Conservation (phyloP, 352 stramenopile genomes). For the Globisporangium solare region DNA sequence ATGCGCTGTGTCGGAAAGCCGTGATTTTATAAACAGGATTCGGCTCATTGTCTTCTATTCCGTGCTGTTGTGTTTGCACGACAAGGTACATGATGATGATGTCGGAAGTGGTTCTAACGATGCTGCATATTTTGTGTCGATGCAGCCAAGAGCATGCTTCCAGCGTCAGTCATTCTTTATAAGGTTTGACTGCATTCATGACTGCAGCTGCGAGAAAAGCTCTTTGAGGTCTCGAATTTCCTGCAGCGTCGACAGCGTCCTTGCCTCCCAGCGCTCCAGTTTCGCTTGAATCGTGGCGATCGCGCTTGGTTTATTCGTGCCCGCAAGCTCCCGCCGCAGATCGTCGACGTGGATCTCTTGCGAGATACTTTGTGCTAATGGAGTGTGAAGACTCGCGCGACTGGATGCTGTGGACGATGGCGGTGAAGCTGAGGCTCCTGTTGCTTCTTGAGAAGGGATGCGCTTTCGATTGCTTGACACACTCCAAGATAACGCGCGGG, state of each 20-base stretch:
- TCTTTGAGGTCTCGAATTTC: slow-evolving; percentile 73
- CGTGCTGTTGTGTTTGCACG: no score
- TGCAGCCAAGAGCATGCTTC: no score
- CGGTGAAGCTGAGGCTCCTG: neutral
- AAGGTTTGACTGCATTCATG: neutral
- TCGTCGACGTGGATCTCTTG: slow-evolving; percentile 14
- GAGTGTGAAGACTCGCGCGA: slow-evolving; percentile 30
- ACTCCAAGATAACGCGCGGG: slow-evolving; percentile 37
- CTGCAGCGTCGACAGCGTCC: slow-evolving; percentile 57
- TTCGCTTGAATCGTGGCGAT: slow-evolving; percentile 53
- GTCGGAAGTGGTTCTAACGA: no score
- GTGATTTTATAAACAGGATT: no score
- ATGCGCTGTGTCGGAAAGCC: no score
- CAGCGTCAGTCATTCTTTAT: neutral
- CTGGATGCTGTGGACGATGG: slow-evolving; percentile 1
- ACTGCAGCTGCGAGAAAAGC: slow-evolving; percentile 43
- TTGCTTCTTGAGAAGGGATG: slow-evolving; percentile 18
- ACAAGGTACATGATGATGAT: no score
- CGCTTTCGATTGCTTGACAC: slow-evolving; percentile 64
- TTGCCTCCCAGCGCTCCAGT: slow-evolving; percentile 54
- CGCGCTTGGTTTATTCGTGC: slow-evolving; percentile 23
- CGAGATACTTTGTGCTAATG: slow-evolving; percentile 24
- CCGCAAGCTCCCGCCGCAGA: slow-evolving; percentile 33
- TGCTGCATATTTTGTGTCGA: no score
- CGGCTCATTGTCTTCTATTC: no score